Evolutionary conservation across 257 asterid species (phyloP), one percentile per base, ranked within the genome.

Genomic region (Coffea canephora): DNA sequence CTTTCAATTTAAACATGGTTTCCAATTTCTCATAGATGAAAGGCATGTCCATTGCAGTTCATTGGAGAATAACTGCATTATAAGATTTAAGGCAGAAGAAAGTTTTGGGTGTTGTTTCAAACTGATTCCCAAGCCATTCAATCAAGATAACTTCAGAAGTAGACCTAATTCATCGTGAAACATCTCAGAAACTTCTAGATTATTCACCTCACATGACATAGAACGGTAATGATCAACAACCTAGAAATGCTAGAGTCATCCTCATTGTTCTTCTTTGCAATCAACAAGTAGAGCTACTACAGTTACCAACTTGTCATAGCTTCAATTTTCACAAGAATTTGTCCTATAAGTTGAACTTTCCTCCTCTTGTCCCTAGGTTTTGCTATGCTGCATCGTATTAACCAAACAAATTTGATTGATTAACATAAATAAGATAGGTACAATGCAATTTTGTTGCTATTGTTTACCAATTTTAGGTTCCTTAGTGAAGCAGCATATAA

Each of bases 371-470:
- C 46, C 49, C 16, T 31, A 66, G 77, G 54, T 52, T 73, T 52
- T 48, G 34, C 18, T 27, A 50, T 16, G 18, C 34, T 16, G 31
- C 27, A 54, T 72, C 52, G 3, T 41, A 18, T 62, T 31, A 65
- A 0, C 8, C 43, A 27, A 31, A 3, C 18, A 65, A 65, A 8
- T 62, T 62, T 27, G 34, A 12, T 27, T 18, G 43, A 65, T 19
- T 82, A 64, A 87, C 74, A 8, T 64, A 25, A 23, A 11, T 25
- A 14, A 49, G 45, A 27, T 65, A 9, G 21, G 19, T 12, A 65
- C 31, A 43, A 65, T 27, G 31, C 3, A 12, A 18, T 82, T 86
- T 5, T 11, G 14, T 27, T 27, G 31, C 25, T 4, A 25, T 19
- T 57, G 9, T 6, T 57, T 1, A 11, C 43, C 34, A 65, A 65